These are phyloP conservation scores for Camellia japonica DNA, from an alignment of 148 eudicot species.

Conservation along the genomic window DNA sequence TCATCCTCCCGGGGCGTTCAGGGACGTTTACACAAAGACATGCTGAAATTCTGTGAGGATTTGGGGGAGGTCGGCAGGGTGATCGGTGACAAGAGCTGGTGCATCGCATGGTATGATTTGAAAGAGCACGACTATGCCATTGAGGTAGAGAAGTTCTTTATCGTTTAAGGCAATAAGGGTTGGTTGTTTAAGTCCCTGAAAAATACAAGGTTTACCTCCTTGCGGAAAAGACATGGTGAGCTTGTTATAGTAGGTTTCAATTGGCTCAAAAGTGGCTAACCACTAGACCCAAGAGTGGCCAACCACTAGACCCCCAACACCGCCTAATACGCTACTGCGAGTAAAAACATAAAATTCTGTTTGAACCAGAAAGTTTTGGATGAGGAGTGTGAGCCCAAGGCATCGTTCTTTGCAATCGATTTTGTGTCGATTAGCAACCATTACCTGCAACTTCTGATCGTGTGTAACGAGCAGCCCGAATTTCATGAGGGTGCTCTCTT, in stretches of 20 bases:
- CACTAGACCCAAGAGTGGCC: too few species aligned
- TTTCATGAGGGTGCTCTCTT: background rate
- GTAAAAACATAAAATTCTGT: background rate
- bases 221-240: background rate
- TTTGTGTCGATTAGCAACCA: slow-evolving; percentile 10
- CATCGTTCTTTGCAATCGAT: background rate
- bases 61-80: too few species aligned
- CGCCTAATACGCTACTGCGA: background rate
- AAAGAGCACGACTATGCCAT: too few species aligned
- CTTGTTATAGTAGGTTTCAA: background rate
- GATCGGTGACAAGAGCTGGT: too few species aligned
- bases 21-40: too few species aligned
- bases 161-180: too few species aligned
- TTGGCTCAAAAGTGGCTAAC: background rate
- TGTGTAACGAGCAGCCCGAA: background rate
- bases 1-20: too few species aligned
- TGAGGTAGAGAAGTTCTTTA: background rate
- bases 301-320: background rate
- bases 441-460: background rate
- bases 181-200: background rate
- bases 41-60: too few species aligned
- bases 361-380: background rate
- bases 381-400: background rate
- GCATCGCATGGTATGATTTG: too few species aligned
- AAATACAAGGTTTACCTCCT: background rate